Evolutionary conservation across 495 filamentous ascomycete genomes (phyloP).

Genomic region (Podospora bellae-mahoneyi): DNA sequence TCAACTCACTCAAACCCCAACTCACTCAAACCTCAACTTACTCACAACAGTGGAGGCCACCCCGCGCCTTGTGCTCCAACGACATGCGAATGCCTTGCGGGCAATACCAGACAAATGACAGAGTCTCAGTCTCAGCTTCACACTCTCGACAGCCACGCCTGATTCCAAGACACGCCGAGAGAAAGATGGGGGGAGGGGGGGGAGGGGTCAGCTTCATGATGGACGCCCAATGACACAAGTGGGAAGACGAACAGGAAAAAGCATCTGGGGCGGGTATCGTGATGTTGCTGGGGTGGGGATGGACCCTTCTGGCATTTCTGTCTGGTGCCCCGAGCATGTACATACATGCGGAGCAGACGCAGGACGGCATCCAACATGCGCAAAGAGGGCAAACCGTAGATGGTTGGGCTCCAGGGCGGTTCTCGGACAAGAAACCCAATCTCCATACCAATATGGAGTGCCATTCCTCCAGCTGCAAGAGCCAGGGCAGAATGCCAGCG

Average conservation of each 20-base stretch:
- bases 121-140: constrained; percentile 10
- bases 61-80: constrained; percentile 14
- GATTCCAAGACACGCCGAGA: neutral
- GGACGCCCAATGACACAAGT: neutral
- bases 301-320: neutral
- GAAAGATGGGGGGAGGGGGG: neutral
- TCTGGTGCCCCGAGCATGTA: neutral
- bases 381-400: constrained; percentile 11
- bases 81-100: neutral
- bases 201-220: neutral
- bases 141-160: neutral
- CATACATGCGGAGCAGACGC: constrained; percentile 10
- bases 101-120: neutral
- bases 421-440: constrained; percentile 15
- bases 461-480: constrained; percentile 4
- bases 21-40: too few relatives aligned
- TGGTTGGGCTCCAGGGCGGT: constrained; percentile 17
- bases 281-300: constrained; percentile 6
- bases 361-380: constrained; percentile 7
- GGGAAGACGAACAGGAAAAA: neutral
- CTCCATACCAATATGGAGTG: neutral
- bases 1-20: neutral
- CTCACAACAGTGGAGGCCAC: neutral
- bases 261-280: neutral
- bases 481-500: constrained; percentile 2